Evolutionary conservation across 257 asterid species (phyloP).

Genomic region (Solanum clarkiae): DNA sequence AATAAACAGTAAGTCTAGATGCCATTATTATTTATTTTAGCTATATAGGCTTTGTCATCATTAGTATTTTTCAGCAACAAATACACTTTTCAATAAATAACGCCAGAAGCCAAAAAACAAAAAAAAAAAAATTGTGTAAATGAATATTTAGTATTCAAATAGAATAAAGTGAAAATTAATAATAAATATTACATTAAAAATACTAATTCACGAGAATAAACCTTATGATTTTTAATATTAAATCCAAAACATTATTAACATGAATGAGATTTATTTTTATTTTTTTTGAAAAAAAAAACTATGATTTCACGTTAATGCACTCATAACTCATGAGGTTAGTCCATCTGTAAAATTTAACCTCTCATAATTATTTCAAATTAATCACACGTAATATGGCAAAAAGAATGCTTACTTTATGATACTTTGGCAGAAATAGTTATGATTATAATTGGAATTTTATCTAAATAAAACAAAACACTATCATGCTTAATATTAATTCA

Average conservation of each 20-base stretch:
- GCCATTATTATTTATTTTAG: constrained; percentile 25
- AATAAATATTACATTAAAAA: no score
- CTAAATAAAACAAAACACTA: constrained; percentile 11
- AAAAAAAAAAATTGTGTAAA: background rate
- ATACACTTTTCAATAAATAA: background rate
- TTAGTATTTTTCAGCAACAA: constrained; percentile 28
- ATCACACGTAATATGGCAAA: constrained; percentile 12
- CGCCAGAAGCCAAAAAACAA: background rate
- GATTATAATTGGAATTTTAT: constrained; percentile 17
- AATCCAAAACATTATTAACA: background rate
- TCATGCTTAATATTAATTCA: constrained; percentile 5
- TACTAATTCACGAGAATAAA: background rate
- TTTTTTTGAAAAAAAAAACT: background rate
- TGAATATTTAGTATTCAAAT: background rate
- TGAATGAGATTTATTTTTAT: background rate
- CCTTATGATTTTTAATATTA: background rate
- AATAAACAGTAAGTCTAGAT: constrained; percentile 14
- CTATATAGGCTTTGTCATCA: constrained; percentile 38
- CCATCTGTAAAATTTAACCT: constrained; percentile 8
- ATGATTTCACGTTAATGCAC: constrained; percentile 13
- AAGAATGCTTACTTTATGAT: constrained; percentile 18
- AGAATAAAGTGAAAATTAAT: no score
- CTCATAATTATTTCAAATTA: constrained; percentile 1
- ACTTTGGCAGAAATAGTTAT: constrained; percentile 14
- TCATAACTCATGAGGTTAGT: constrained; percentile 15